Percentiles rank a stretch among this genome's conserved stretches.
Conservation (phyloP, 2,329 filamentous ascomycete species). For the Talaromyces piceae region DNA sequence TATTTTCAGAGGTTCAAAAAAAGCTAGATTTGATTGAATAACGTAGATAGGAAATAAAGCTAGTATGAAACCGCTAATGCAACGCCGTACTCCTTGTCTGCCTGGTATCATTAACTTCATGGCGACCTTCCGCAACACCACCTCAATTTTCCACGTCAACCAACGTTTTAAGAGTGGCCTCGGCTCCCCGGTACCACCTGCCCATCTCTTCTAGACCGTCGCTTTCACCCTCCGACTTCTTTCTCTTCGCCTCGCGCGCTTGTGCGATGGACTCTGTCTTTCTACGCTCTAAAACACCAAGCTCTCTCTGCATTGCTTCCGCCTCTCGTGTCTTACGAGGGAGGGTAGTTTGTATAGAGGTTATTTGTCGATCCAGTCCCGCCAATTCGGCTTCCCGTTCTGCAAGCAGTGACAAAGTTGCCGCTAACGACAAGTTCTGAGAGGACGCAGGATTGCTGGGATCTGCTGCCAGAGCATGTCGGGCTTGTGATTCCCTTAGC, state of each 20-base stretch:
- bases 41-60: not conserved
- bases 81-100: slow-evolving; percentile 16
- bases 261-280: slow-evolving; percentile 37
- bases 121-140: slow-evolving; percentile 10
- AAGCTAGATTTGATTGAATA: not conserved
- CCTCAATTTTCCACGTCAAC: slow-evolving; percentile 22
- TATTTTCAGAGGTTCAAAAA: slow-evolving; percentile 18
- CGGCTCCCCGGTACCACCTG: slow-evolving; percentile 38
- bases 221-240: slow-evolving; percentile 37
- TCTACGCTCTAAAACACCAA: slow-evolving; percentile 37
- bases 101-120: slow-evolving; percentile 1
- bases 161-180: slow-evolving; percentile 34
- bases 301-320: slow-evolving; percentile 39
- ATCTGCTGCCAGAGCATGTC: slow-evolving; percentile 54
- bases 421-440: slow-evolving; percentile 34
- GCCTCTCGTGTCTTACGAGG: slow-evolving; percentile 38
- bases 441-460: slow-evolving; percentile 22
- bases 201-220: slow-evolving; percentile 41
- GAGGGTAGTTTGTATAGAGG: slow-evolving; percentile 36
- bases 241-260: slow-evolving; percentile 41
- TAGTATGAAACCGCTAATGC: not conserved
- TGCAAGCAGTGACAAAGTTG: slow-evolving; percentile 32
- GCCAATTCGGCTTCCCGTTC: slow-evolving; percentile 35
- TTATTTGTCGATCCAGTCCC: slow-evolving; percentile 36
- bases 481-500: slow-evolving; percentile 49